Conservation (phyloP, 2,329 filamentous ascomycete genomes). For the Hypocrella siamensis region DNA sequence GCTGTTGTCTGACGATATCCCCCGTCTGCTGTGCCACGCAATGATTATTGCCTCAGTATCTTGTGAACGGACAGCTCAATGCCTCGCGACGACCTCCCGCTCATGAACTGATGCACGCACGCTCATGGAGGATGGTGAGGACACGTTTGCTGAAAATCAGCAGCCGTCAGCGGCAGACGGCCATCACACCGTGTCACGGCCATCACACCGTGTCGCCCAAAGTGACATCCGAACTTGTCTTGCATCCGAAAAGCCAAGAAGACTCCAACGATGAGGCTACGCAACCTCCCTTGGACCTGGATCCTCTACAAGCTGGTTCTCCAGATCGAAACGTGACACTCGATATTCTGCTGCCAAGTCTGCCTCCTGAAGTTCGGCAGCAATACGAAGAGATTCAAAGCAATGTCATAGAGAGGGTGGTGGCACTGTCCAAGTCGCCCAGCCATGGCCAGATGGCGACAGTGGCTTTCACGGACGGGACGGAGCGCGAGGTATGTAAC, state of each 20-base stretch:
- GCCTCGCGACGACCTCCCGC: background rate
- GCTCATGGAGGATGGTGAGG: slow-evolving; percentile 8
- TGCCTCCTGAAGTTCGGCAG: slow-evolving; percentile 10
- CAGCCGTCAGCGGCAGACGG: background rate
- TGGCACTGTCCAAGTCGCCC: slow-evolving; percentile 13
- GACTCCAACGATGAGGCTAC: background rate
- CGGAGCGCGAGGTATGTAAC: slow-evolving; percentile 22
- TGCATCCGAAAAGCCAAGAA: background rate
- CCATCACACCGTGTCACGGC: background rate
- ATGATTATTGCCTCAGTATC: too few species aligned
- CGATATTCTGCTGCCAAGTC: slow-evolving; percentile 15
- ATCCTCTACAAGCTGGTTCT: too few species aligned
- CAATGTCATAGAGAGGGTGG: slow-evolving; percentile 20
- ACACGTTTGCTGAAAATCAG: background rate
- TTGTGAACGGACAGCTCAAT: too few species aligned
- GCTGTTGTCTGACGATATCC: too few species aligned
- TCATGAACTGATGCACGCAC: background rate
- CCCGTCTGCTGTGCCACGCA: too few species aligned
- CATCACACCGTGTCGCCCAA: slow-evolving; percentile 1
- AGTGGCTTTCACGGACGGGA: slow-evolving; percentile 30
- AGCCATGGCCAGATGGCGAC: slow-evolving; percentile 14
- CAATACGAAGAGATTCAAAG: slow-evolving; percentile 18
- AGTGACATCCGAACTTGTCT: slow-evolving; percentile 6
- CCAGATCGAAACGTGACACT: slow-evolving; percentile 4
- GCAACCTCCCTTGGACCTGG: too few species aligned